Percentiles rank a stretch among this genome's conserved stretches.
Evolutionary conservation across 208 protist genomes (phyloP).

Genomic region (Phytomonas francai): DNA sequence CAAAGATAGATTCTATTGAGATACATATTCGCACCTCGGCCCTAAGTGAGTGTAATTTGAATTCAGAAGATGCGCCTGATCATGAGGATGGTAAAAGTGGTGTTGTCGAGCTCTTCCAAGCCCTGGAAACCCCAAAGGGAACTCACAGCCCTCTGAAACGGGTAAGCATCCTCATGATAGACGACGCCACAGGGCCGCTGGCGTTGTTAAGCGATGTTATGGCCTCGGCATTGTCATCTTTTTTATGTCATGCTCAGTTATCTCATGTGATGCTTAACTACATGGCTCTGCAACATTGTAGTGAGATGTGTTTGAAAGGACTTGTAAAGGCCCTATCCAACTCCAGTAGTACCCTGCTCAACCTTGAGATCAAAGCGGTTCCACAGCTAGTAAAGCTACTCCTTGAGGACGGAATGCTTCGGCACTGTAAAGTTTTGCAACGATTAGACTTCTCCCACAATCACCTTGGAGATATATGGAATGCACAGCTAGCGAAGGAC

Average conservation of each 20-base stretch:
- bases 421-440: constrained; percentile 12
- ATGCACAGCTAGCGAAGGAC: constrained; percentile 21
- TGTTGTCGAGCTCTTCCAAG: not conserved
- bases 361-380: constrained; percentile 27
- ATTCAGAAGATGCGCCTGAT: not conserved
- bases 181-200: constrained; percentile 1
- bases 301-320: constrained; percentile 13
- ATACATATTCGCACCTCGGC: not conserved
- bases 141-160: not conserved
- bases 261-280: constrained; percentile 20
- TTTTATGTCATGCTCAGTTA: constrained; percentile 21
- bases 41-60: not conserved
- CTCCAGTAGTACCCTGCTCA: not conserved
- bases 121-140: not conserved
- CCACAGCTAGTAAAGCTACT: constrained; percentile 12
- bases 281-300: constrained; percentile 19
- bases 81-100: not conserved
- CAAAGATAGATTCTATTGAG: not conserved
- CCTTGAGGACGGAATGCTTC: constrained; percentile 13
- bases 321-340: not conserved
- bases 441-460: constrained; percentile 41
- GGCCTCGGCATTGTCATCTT: constrained; percentile 17
- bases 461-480: constrained; percentile 30
- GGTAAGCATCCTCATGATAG: not conserved
- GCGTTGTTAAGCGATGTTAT: constrained; percentile 24